phyloP scores from a whole-genome alignment of 1,284 basidiomycete species.

The Ceratobasidium sp. region DNA sequence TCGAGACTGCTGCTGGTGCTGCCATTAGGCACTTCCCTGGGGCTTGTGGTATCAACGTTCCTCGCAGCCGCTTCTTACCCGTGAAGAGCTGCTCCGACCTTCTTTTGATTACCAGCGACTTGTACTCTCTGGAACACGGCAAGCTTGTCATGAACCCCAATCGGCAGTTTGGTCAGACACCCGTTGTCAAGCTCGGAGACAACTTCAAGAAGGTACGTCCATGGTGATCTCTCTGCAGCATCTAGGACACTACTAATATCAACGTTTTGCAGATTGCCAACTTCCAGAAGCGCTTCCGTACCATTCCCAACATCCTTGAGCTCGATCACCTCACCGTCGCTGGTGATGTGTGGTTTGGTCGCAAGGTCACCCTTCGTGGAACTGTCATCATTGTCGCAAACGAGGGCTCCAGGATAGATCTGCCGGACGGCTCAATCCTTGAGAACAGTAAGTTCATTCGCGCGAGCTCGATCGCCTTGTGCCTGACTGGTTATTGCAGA shows the following conservation, averaged over 20 bases:
- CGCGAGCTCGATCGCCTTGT: not conserved
- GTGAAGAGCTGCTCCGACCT: slow-evolving; percentile 85
- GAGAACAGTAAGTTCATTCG: slow-evolving; percentile 75
- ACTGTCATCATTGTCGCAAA: slow-evolving; percentile 90
- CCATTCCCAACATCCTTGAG: slow-evolving; percentile 91
- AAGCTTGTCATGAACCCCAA: slow-evolving; percentile 89
- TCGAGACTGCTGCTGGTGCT: slow-evolving; percentile 97
- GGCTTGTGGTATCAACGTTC: slow-evolving; percentile 97
- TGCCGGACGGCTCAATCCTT: slow-evolving; percentile 92
- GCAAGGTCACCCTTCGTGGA: slow-evolving; percentile 86
- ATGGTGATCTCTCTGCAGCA: not conserved
- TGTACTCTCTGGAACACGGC: slow-evolving; percentile 95
- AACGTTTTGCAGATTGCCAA: slow-evolving; percentile 77
- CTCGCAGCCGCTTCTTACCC: slow-evolving; percentile 95
- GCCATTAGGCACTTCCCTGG: slow-evolving; percentile 97
- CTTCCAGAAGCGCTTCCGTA: slow-evolving; percentile 98
- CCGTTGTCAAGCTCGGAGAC: slow-evolving; percentile 97
- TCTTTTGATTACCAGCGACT: slow-evolving; percentile 94
- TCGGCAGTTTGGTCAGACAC: slow-evolving; percentile 86
- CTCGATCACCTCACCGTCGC: slow-evolving; percentile 96
- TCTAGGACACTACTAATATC: not conserved
- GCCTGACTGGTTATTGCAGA: slow-evolving; percentile 46
- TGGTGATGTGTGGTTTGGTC: slow-evolving; percentile 94
- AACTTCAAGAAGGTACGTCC: slow-evolving; percentile 76
- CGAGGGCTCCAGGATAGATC: slow-evolving; percentile 92